phyloP scores from a whole-genome alignment of 2,329 filamentous ascomycete genomes.

The Stylonectria norvegica region DNA sequence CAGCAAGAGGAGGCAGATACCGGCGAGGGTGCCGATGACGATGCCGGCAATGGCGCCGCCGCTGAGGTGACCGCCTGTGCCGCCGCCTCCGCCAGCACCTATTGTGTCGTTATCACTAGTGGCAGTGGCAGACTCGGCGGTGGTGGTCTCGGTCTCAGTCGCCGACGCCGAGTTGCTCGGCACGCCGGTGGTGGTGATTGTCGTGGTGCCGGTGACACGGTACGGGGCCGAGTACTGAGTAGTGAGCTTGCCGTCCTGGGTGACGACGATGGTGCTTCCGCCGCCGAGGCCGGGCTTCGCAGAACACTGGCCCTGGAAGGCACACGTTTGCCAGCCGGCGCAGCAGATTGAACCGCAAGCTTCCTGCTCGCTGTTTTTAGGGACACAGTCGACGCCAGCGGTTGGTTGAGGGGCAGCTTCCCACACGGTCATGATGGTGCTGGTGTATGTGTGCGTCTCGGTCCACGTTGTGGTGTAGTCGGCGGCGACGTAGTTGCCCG shows the following conservation, averaged over 20 bases:
- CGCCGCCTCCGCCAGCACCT: conserved; percentile 36
- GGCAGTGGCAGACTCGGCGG: conserved; percentile 41
- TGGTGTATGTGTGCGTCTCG: conserved; percentile 57
- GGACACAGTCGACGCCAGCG: conserved; percentile 47
- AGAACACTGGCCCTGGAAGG: conserved; percentile 54
- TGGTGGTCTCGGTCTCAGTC: conserved; percentile 51
- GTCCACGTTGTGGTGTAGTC: conserved; percentile 61
- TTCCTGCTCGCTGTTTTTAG: conserved; percentile 50
- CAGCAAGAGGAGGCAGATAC: conserved; percentile 62
- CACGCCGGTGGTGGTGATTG: conserved; percentile 50
- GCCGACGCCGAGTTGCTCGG: conserved; percentile 46
- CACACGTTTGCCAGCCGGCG: conserved; percentile 65
- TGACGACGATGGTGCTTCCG: conserved; percentile 42
- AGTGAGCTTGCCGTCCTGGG: conserved; percentile 46
- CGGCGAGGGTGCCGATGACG: conserved; percentile 69
- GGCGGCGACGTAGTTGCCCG: conserved; percentile 31
- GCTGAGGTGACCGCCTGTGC: conserved; percentile 51
- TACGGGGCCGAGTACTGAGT: conserved; percentile 52
- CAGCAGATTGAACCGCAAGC: conserved; percentile 70
- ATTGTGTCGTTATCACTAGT: conserved; percentile 44
- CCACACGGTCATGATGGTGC: conserved; percentile 52
- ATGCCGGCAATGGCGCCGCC: conserved; percentile 77
- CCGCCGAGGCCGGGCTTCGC: conserved; percentile 48
- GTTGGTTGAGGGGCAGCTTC: conserved; percentile 44
- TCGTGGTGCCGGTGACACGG: conserved; percentile 54